Evolutionary conservation across 73 alveolate genomes (phyloP).

Genomic region (Paramecium sexaurelia): DNA sequence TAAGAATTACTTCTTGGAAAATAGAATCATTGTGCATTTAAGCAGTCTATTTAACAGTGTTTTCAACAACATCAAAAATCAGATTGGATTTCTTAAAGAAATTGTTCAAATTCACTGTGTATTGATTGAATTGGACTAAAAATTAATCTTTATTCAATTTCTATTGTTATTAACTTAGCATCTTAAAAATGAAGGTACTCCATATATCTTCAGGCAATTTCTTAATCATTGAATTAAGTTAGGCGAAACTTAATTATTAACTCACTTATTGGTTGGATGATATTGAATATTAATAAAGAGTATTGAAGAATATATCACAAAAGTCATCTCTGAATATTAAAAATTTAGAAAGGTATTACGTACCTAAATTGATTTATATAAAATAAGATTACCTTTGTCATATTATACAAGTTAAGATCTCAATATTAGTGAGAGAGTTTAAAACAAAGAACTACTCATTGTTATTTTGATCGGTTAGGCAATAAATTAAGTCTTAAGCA

Average conservation of each 20-base stretch:
- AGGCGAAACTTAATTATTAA: not conserved
- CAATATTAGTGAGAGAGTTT: not conserved
- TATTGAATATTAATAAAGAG: constrained; percentile 5
- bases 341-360: constrained; percentile 47
- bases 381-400: not conserved
- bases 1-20: not conserved
- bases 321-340: constrained; percentile 43
- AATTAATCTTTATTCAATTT: constrained; percentile 10
- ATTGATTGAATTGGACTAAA: constrained; percentile 15
- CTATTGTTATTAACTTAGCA: not conserved
- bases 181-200: constrained; percentile 19
- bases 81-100: constrained; percentile 30
- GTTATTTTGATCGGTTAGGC: not conserved
- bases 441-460: constrained; percentile 19
- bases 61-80: constrained; percentile 45
- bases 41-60: not conserved
- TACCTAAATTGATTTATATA: not conserved
- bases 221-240: not conserved
- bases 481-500: not conserved
- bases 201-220: constrained; percentile 27
- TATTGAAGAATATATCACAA: constrained; percentile 11
- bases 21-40: constrained; percentile 22
- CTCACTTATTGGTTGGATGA: not conserved
- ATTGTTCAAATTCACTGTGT: not conserved
- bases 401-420: constrained; percentile 11